Evolutionary conservation across 78 protist species (phyloP).

Genomic region (Dictyostelium citrinum): DNA sequence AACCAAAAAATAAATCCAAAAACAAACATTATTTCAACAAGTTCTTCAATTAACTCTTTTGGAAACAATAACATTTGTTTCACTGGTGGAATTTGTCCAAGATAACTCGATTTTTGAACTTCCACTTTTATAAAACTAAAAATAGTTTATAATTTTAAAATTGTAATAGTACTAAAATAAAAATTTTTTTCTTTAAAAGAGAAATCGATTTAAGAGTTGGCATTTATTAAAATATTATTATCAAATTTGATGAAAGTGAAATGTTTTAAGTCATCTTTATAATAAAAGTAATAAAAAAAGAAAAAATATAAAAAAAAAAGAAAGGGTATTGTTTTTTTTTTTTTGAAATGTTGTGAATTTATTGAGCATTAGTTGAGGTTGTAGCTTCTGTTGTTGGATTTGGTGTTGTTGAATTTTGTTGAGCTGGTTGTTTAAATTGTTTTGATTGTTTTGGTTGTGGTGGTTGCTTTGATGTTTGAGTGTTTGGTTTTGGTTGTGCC

Average conservation of each 20-base stretch:
- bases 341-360: not conserved
- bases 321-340: not conserved
- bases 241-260: too few species aligned
- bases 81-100: not conserved
- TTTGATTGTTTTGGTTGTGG: not conserved
- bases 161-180: too few species aligned
- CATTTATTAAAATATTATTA: too few species aligned
- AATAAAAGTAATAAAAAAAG: too few species aligned
- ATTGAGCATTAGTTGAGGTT: not conserved
- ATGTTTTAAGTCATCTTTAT: too few species aligned
- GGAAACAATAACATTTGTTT: not conserved
- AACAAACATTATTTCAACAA: not conserved
- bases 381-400: not conserved
- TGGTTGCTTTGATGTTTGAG: not conserved
- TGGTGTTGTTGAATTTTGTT: not conserved
- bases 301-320: too few species aligned
- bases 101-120: too few species aligned
- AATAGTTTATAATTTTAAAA: too few species aligned
- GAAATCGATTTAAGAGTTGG: too few species aligned
- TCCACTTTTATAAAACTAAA: too few species aligned
- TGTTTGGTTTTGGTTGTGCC: not conserved
- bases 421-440: not conserved
- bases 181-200: too few species aligned
- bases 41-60: not conserved
- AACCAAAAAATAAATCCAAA: not conserved